These are phyloP conservation scores for Diaporthe ilicicola DNA, from an alignment of 2,329 filamentous ascomycete species.

Conservation along the genomic window DNA sequence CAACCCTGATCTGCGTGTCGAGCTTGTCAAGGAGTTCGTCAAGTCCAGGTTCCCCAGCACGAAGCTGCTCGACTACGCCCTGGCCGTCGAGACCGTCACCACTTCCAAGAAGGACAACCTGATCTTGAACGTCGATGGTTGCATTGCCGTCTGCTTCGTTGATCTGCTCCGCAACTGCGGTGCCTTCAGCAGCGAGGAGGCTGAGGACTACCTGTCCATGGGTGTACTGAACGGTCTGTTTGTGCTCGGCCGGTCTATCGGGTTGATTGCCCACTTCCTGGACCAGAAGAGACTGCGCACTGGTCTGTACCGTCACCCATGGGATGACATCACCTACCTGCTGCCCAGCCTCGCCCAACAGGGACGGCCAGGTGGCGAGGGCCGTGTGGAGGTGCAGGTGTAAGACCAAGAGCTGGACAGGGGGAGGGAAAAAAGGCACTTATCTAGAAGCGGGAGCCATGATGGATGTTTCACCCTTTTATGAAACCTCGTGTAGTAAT, in stretches of 20 bases:
- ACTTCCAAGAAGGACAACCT: slow-evolving; percentile 99
- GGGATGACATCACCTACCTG: slow-evolving; percentile 98
- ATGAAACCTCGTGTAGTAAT: slow-evolving; percentile 34
- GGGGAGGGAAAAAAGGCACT: slow-evolving; percentile 26
- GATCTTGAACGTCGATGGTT: slow-evolving; percentile 98
- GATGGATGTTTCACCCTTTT: slow-evolving; percentile 26
- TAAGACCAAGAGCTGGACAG: slow-evolving; percentile 46
- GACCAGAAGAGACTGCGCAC: slow-evolving; percentile 99
- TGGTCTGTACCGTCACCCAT: slow-evolving; percentile 98
- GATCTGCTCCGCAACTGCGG: slow-evolving; percentile 97
- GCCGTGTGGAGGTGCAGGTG: slow-evolving; percentile 88
- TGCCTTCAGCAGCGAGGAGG: slow-evolving; percentile 94
- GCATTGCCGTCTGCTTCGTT: slow-evolving; percentile 98
- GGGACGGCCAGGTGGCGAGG: slow-evolving; percentile 77
- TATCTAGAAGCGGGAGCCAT: slow-evolving; percentile 26
- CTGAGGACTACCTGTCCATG: slow-evolving; percentile 98
- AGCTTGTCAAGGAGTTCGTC: slow-evolving; percentile 99
- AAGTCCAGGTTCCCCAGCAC: slow-evolving; percentile 96
- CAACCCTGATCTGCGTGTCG: slow-evolving; percentile 99
- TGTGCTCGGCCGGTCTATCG: slow-evolving; percentile 95
- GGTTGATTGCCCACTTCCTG: slow-evolving; percentile 99
- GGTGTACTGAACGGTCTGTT: slow-evolving; percentile 99
- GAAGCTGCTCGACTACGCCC: slow-evolving; percentile 98
- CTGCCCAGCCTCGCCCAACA: slow-evolving; percentile 80
- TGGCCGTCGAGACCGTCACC: slow-evolving; percentile 97